Evolutionary conservation across 2,329 filamentous ascomycete species (phyloP), one percentile per base, ranked within the genome.

Genomic region (Onygenales sp.): DNA sequence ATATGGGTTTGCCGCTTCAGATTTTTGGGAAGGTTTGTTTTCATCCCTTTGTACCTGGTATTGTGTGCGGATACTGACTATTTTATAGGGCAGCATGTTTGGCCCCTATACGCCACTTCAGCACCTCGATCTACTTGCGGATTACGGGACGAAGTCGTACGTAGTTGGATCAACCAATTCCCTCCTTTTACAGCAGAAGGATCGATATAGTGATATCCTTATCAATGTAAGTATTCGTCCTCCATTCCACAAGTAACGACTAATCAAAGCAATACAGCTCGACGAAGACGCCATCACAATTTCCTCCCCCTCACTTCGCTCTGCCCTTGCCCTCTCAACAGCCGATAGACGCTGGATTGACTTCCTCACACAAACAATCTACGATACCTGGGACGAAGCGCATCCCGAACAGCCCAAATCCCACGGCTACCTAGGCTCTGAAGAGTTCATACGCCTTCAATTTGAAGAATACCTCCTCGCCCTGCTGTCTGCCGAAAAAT

Each of bases 121-220:
- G 70, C 91, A 96, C 71, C 83, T 98, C 54, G 92, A 98, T 68
- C 80, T 96, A 61, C 80, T 98, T 42, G 92, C 92, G 51, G 92
- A 97, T 70, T 84, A 89, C 62, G 88, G 89, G 43, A 97, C 93
- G 17, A 97, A 95, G 72, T 96, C 92, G 1, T 98, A 97, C 64
- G 87, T 98, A 52, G 91, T 98, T 54, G 93, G 93, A 58, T 96
- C 91, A 60, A 98, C 93, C 39, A 98, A 98, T 69, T 95, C 90
- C 5, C 78, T 98, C 27, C 78, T 98, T 36, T 75, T 98, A 9
- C 91, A 96, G 64, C 93, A 98, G 68, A 94, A 85, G 68, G 92
- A 98, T 66, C 84, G 90, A 44, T 97, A 98, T 69, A 95, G 90
- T 68, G 93, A 98, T 65, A 89, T 97, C 38, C 78, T 98, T 56